These are phyloP conservation scores for Backusella sp. DNA, from an alignment of 192 early-diverging fungal genomes.

Conservation along the genomic window DNA sequence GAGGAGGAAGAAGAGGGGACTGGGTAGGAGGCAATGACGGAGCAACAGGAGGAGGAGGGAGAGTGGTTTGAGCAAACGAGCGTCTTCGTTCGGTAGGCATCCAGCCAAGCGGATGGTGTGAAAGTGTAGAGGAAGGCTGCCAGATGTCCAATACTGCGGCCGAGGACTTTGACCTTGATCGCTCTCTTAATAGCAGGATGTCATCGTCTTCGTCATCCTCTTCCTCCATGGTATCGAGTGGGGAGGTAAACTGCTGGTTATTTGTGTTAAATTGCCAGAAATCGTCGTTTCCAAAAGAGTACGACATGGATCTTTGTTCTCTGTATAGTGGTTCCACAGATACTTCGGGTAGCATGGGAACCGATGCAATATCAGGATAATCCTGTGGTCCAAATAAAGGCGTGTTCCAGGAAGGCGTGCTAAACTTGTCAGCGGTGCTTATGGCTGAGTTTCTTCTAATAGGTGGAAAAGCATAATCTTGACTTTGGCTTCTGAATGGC, in stretches of 20 bases:
- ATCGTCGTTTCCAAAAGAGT: conserved; percentile 49
- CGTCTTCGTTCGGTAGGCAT: background rate
- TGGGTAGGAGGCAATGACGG: background rate
- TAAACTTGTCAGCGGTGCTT: conserved; percentile 5
- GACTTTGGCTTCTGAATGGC: background rate
- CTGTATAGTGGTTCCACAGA: conserved; percentile 42
- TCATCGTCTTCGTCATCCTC: conserved; percentile 31
- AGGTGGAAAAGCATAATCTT: conserved; percentile 11
- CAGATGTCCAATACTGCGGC: conserved; percentile 57
- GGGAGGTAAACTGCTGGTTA: conserved; percentile 13
- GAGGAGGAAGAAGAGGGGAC: conserved; percentile 4
- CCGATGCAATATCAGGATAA: conserved; percentile 29
- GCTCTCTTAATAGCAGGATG: conserved; percentile 39
- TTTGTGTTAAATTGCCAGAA: conserved; percentile 27
- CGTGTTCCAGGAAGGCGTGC: background rate
- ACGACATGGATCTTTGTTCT: conserved; percentile 55
- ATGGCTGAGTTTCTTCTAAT: conserved; percentile 14
- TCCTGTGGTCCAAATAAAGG: background rate
- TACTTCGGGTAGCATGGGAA: conserved; percentile 36
- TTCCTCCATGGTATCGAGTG: conserved; percentile 28
- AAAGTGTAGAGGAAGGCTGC: background rate
- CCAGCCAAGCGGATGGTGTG: conserved; percentile 10
- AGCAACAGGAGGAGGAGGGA: background rate
- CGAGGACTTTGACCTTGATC: conserved; percentile 62
- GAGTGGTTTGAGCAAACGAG: background rate